Evolutionary conservation across 2,329 filamentous ascomycete genomes (phyloP).

Genomic region (Phaeosphaeria sp.): DNA sequence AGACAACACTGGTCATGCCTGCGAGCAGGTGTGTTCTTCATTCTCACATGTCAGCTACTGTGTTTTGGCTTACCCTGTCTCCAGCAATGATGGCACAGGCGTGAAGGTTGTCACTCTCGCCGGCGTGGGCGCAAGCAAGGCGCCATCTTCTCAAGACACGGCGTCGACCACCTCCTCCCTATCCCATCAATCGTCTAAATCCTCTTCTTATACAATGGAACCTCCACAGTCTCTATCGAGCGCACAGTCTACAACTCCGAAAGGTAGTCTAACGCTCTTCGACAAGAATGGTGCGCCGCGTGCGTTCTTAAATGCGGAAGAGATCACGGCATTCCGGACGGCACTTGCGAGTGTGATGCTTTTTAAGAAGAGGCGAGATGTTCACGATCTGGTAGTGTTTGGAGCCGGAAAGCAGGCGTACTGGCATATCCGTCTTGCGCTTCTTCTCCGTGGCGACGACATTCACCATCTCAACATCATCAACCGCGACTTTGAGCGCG

Average conservation of each 20-base stretch:
- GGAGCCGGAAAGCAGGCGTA: constrained; percentile 90
- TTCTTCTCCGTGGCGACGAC: constrained; percentile 72
- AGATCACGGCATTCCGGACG: constrained; percentile 73
- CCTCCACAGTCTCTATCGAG: constrained; percentile 26
- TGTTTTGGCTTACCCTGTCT: not conserved
- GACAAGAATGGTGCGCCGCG: constrained; percentile 64
- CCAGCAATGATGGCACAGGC: constrained; percentile 63
- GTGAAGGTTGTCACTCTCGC: constrained; percentile 69
- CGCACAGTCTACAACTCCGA: constrained; percentile 53
- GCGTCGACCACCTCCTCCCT: constrained; percentile 44
- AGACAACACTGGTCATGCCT: constrained; percentile 72
- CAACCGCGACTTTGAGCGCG: constrained; percentile 72
- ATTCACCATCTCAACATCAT: constrained; percentile 84
- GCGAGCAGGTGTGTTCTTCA: constrained; percentile 51
- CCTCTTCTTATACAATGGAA: constrained; percentile 24
- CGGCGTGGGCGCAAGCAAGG: constrained; percentile 36
- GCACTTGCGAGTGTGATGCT: constrained; percentile 69
- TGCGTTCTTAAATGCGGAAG: constrained; percentile 70
- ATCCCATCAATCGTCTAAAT: constrained; percentile 24
- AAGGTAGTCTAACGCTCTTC: constrained; percentile 65
- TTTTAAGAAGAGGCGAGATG: constrained; percentile 67
- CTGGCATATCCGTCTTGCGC: constrained; percentile 88
- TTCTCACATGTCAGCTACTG: not conserved
- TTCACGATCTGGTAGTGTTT: constrained; percentile 82
- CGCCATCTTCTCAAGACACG: constrained; percentile 22